phyloP scores from a whole-genome alignment of 768 basidiomycete genomes.

The Boletus rufocinnamomeus region DNA sequence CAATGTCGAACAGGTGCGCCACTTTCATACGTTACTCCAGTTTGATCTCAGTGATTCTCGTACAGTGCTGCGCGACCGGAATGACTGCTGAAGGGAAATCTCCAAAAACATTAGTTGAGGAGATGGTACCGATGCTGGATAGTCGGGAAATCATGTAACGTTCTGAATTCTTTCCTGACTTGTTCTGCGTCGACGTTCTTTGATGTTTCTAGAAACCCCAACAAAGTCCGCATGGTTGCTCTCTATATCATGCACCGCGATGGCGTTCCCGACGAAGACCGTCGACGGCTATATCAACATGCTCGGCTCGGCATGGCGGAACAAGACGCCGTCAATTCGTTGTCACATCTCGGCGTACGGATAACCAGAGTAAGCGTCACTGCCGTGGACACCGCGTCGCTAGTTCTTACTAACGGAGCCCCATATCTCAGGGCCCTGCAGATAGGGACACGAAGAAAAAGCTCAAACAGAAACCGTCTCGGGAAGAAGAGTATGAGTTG shows the following conservation, averaged over 20 bases:
- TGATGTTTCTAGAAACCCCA: slow-evolving; percentile 58
- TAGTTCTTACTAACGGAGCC: not conserved
- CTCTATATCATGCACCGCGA: slow-evolving; percentile 94
- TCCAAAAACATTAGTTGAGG: slow-evolving; percentile 94
- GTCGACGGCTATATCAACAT: slow-evolving; percentile 92
- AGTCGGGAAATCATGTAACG: slow-evolving; percentile 80
- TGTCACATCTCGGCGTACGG: slow-evolving; percentile 79
- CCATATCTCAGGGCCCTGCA: slow-evolving; percentile 53
- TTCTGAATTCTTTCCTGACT: not conserved
- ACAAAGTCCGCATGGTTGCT: slow-evolving; percentile 96
- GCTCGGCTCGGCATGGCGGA: slow-evolving; percentile 85
- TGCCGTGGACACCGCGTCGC: not conserved
- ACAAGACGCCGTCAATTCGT: slow-evolving; percentile 90
- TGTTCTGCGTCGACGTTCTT: not conserved
- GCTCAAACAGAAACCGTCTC: slow-evolving; percentile 69
- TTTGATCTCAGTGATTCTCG: not conserved
- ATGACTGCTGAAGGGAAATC: slow-evolving; percentile 87
- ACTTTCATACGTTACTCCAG: not conserved
- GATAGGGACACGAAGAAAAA: slow-evolving; percentile 82
- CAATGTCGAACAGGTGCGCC: slow-evolving; percentile 82
- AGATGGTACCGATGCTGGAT: slow-evolving; percentile 97
- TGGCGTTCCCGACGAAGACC: slow-evolving; percentile 98
- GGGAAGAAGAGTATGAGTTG: slow-evolving; percentile 96
- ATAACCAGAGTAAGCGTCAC: slow-evolving; percentile 68
- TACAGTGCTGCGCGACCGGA: slow-evolving; percentile 91